Percentiles rank a stretch among this genome's conserved stretches.
phyloP scores from a whole-genome alignment of 1,139 yeast species.

The Hanseniaspora uvarum region DNA sequence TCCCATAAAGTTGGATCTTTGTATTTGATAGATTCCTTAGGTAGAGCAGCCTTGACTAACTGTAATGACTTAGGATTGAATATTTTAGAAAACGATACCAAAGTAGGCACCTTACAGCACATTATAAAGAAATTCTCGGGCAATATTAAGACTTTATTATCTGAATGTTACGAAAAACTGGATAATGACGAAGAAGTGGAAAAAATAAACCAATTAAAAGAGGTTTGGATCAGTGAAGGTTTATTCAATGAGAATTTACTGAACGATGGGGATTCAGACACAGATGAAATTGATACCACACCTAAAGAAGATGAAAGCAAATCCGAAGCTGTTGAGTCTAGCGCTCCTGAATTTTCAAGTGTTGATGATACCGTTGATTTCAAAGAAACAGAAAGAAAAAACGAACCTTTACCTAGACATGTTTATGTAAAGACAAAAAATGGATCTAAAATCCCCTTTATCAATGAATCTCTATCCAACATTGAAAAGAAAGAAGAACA shows the following conservation, averaged over 20 bases:
- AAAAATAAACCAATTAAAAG: conserved; percentile 72
- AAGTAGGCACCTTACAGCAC: conserved; percentile 60
- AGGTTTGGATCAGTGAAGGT: conserved; percentile 83
- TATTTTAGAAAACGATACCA: conserved; percentile 37
- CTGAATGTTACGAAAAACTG: conserved; percentile 45
- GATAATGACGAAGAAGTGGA: conserved; percentile 46
- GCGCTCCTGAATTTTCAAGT: neutral
- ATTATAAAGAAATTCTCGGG: conserved; percentile 56
- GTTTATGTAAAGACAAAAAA: conserved; percentile 10
- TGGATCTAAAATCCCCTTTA: neutral
- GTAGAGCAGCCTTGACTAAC: conserved; percentile 73
- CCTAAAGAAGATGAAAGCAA: neutral
- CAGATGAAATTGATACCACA: neutral
- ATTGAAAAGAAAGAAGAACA: conserved; percentile 9
- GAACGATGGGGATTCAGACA: conserved; percentile 15
- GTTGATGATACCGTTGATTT: neutral
- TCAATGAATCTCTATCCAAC: conserved; percentile 7
- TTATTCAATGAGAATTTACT: conserved; percentile 57
- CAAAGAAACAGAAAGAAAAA: neutral
- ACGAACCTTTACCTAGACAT: conserved; percentile 10
- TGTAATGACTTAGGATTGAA: conserved; percentile 34
- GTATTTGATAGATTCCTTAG: conserved; percentile 86
- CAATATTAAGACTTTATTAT: conserved; percentile 48
- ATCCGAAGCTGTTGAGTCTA: neutral
- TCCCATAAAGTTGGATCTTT: conserved; percentile 82